Base-by-base conservation (phyloP, 768 basidiomycete genomes). In the Glaciozyma antarctica region DNA sequence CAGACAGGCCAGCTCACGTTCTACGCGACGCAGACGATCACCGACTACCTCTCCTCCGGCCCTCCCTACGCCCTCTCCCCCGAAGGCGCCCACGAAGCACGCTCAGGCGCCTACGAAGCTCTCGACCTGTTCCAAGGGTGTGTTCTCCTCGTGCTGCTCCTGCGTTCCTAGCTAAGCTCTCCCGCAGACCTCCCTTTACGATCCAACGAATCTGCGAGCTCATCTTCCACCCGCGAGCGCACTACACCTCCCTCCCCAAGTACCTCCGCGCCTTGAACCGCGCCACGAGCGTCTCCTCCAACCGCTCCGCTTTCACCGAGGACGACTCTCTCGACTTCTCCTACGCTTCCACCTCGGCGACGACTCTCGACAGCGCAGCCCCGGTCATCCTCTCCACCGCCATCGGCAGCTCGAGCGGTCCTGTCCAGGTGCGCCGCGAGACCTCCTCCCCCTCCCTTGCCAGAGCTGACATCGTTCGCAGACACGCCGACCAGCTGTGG, bases 181-280 rank as follows among this genome's bases (percentile, higher is more conserved):
- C 12, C 32, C 38, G 15, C 60, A 70, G 69, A 17, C 69, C 69
- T 0, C 90, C 90, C 3, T 94, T 93, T 75, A 92, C 90, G 13
- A 87, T 93, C 61, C 91, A 94, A 76, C 85, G 90, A 52, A 78
- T 92, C 17, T 88, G 88, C 74, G 90, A 93, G 74, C 84, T 94
- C 30, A 84, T 85, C 69, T 70, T 87, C 17, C 76, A 81, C 49
- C 89, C 90, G 7, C 80, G 79, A 68, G 79, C 81, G 54, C 82
- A 89, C 70, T 92, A 93, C 81, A 84, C 80, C 53, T 81, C 83
- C 34, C 78, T 88, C 21, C 88, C 90, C 52, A 94, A 93, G 77
- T 93, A 90, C 75, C 82, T 91, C 47, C 87, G 90, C 3, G 90
- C 90, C 3, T 79, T 93, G 17, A 88, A 90, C 73, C 87, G 86